Evolutionary conservation across 2,329 filamentous ascomycete species (phyloP).

Genomic region (Calonectria fujianensis): DNA sequence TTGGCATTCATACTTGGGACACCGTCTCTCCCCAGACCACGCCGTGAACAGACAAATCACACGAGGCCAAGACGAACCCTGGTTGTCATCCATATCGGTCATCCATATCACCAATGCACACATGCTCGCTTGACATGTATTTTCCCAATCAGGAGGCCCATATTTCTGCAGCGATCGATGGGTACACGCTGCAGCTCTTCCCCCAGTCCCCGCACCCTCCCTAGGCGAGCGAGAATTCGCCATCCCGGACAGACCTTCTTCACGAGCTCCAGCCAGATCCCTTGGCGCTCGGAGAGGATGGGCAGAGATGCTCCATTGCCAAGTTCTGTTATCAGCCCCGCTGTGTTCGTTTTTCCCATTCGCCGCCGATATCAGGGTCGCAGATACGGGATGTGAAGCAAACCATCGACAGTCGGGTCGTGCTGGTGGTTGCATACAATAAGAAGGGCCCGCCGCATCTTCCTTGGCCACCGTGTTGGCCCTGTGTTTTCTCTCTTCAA

Average conservation of each 20-base stretch:
- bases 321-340: slow-evolving; percentile 42
- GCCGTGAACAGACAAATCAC: slow-evolving; percentile 31
- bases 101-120: slow-evolving; percentile 31
- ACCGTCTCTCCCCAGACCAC: slow-evolving; percentile 12
- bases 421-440: slow-evolving; percentile 2
- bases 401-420: neutral
- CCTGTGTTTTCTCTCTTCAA: neutral
- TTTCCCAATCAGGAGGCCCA: slow-evolving; percentile 15
- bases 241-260: slow-evolving; percentile 16
- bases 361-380: slow-evolving; percentile 29
- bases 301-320: slow-evolving; percentile 21
- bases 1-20: slow-evolving; percentile 18
- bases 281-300: slow-evolving; percentile 29
- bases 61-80: slow-evolving; percentile 30
- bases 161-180: slow-evolving; percentile 30
- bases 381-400: slow-evolving; percentile 30
- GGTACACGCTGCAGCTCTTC: slow-evolving; percentile 24
- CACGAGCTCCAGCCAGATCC: slow-evolving; percentile 23
- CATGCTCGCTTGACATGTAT: neutral
- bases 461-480: neutral
- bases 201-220: slow-evolving; percentile 33
- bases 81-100: slow-evolving; percentile 34
- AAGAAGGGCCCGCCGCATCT: slow-evolving; percentile 29
- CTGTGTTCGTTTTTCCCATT: slow-evolving; percentile 28
- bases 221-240: slow-evolving; percentile 8